Evolutionary conservation across 2,329 filamentous ascomycete species (phyloP).

Genomic region (Cercospora beticola): DNA sequence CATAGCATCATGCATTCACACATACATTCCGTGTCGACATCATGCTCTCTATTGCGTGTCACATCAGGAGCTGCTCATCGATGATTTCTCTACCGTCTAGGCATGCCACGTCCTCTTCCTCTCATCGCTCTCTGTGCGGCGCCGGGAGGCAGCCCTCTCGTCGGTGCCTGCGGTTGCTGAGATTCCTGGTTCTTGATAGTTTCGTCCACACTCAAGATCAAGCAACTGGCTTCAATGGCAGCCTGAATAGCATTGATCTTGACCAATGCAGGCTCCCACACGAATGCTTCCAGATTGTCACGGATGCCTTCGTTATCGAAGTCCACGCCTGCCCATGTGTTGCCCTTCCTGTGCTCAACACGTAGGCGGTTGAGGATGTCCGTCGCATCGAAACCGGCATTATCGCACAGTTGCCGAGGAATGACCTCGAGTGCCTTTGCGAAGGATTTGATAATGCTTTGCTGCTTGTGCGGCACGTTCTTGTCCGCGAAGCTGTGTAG

Average conservation of each 20-base stretch:
- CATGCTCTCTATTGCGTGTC: not conserved
- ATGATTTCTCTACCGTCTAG: slow-evolving; percentile 39
- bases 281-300: slow-evolving; percentile 92
- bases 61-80: not conserved
- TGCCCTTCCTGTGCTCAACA: slow-evolving; percentile 92
- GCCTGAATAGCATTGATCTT: slow-evolving; percentile 98
- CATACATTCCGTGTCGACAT: slow-evolving; percentile 7
- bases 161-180: slow-evolving; percentile 75
- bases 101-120: slow-evolving; percentile 86
- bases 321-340: slow-evolving; percentile 93
- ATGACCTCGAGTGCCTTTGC: slow-evolving; percentile 97
- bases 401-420: slow-evolving; percentile 95
- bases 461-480: slow-evolving; percentile 91
- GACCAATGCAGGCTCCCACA: slow-evolving; percentile 94
- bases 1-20: slow-evolving; percentile 6
- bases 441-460: slow-evolving; percentile 95
- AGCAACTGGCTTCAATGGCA: slow-evolving; percentile 88
- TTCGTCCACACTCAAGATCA: slow-evolving; percentile 96
- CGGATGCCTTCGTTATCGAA: slow-evolving; percentile 88
- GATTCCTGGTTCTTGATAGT: slow-evolving; percentile 98
- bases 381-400: slow-evolving; percentile 96
- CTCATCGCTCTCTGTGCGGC: slow-evolving; percentile 87
- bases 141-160: slow-evolving; percentile 59
- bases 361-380: slow-evolving; percentile 96
- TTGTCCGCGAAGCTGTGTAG: slow-evolving; percentile 90